Percentiles rank a stretch among this genome's conserved stretches.
Evolutionary conservation across 23 red algal genomes (phyloP).

Genomic region (Gracilaria vermiculophylla): DNA sequence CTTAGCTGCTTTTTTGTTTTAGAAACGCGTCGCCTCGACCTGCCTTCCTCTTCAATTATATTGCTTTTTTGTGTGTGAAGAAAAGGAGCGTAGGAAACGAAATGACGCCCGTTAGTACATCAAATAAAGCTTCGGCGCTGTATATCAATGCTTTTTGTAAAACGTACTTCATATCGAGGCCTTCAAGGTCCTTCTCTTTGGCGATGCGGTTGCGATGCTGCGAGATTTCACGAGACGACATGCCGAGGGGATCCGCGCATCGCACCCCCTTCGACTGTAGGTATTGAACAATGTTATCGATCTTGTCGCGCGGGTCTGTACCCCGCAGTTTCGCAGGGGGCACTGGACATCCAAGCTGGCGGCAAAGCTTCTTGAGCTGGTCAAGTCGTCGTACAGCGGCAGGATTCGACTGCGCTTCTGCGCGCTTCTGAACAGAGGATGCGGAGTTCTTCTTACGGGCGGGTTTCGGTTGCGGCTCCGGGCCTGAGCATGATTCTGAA

Average conservation of each 20-base stretch:
- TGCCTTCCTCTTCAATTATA: slow-evolving; percentile 32
- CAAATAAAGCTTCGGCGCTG: neutral
- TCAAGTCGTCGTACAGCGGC: neutral
- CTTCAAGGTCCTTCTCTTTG: slow-evolving; percentile 50
- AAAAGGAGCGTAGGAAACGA: neutral
- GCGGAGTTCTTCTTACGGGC: neutral
- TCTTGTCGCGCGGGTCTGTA: neutral
- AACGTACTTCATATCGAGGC: slow-evolving; percentile 54
- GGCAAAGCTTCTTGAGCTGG: slow-evolving; percentile 13
- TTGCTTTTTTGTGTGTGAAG: neutral
- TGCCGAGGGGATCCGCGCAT: neutral
- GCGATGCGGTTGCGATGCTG: slow-evolving; percentile 33
- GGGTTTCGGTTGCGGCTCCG: neutral
- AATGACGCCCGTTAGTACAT: neutral
- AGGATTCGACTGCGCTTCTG: neutral
- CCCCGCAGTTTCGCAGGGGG: slow-evolving; percentile 19
- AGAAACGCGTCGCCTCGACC: neutral
- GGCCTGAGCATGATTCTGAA: neutral
- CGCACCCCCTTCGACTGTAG: slow-evolving; percentile 21
- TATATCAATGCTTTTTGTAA: neutral
- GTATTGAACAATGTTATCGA: slow-evolving; percentile 1
- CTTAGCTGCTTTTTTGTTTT: neutral
- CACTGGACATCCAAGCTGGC: slow-evolving; percentile 16
- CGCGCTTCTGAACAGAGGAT: neutral
- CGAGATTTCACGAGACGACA: slow-evolving; percentile 17